These are phyloP conservation scores for Colletotrichum destructivum DNA, from an alignment of 2,329 filamentous ascomycete species.

Conservation along the genomic window DNA sequence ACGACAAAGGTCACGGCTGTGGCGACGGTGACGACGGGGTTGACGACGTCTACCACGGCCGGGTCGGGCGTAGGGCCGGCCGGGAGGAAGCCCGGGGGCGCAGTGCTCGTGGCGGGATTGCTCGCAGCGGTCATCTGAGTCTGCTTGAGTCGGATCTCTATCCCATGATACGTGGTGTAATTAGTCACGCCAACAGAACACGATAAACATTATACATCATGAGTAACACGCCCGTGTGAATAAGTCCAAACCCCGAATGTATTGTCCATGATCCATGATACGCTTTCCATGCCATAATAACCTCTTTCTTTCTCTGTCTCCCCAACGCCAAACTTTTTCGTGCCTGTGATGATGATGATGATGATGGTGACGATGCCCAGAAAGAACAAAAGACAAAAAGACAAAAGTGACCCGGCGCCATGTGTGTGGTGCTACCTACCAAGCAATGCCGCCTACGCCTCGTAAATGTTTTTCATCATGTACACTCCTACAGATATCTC, in stretches of 20 bases:
- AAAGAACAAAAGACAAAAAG: neutral
- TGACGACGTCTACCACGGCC: neutral
- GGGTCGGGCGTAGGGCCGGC: neutral
- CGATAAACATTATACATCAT: neutral
- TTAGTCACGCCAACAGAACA: neutral
- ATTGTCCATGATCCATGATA: neutral
- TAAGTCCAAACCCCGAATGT: neutral
- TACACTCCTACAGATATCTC: conserved; percentile 71
- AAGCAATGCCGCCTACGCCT: conserved; percentile 22
- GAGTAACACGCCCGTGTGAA: neutral
- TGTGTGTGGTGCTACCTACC: neutral
- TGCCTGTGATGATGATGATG: neutral
- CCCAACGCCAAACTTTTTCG: conserved; percentile 11
- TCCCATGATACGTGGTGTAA: neutral
- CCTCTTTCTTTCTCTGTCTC: too few species aligned
- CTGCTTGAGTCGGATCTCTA: fast-evolving
- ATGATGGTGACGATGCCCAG: too few species aligned
- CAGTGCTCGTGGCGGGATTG: conserved; percentile 12
- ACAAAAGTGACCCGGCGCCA: conserved; percentile 15
- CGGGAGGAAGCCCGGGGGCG: neutral
- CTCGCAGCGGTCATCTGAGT: conserved; percentile 10
- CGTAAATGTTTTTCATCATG: neutral
- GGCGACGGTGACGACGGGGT: neutral
- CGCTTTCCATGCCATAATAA: conserved; percentile 4
- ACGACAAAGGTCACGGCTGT: neutral